Percentiles rank a stretch among this genome's conserved stretches.
Evolutionary conservation across 345 rosid genomes (phyloP).

Genomic region (Hibiscus mutabilis): DNA sequence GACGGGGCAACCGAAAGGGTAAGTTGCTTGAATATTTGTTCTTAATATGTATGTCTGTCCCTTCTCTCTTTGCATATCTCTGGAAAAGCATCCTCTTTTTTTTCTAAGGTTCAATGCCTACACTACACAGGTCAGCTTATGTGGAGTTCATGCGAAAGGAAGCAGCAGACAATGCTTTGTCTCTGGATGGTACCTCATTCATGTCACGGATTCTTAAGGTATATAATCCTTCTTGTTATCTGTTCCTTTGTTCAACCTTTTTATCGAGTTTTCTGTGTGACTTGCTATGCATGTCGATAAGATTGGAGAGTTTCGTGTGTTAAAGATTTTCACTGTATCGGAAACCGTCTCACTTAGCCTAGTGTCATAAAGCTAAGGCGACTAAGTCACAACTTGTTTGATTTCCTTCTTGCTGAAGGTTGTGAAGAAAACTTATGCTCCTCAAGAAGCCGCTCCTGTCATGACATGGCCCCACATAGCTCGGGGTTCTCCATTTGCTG

Average conservation of each 20-base stretch:
- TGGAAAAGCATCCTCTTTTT: not conserved
- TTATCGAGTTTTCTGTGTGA: too few species aligned
- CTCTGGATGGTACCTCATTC: slow-evolving; percentile 81
- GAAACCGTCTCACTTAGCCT: not conserved
- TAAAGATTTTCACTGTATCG: not conserved
- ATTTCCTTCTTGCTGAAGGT: slow-evolving; percentile 40
- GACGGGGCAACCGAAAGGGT: slow-evolving; percentile 94
- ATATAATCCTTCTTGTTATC: slow-evolving; percentile 1
- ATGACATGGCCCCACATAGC: slow-evolving; percentile 58
- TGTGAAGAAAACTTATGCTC: slow-evolving; percentile 53
- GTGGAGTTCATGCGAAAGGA: slow-evolving; percentile 82
- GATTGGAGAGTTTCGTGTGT: not conserved
- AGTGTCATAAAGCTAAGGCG: not conserved
- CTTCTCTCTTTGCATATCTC: not conserved
- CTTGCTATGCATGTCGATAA: not conserved
- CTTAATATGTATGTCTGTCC: not conserved
- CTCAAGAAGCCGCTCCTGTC: slow-evolving; percentile 44
- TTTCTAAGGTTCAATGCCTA: slow-evolving; percentile 1
- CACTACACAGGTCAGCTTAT: slow-evolving; percentile 67
- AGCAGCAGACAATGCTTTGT: slow-evolving; percentile 75
- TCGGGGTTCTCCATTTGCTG: slow-evolving; percentile 37
- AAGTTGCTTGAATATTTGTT: slow-evolving; percentile 15
- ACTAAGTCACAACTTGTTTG: slow-evolving; percentile 1
- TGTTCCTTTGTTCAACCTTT: not conserved
- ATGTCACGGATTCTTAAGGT: slow-evolving; percentile 97